Evolutionary conservation across 257 asterid genomes (phyloP).

Genomic region (Fraxinus quadrangulata): DNA sequence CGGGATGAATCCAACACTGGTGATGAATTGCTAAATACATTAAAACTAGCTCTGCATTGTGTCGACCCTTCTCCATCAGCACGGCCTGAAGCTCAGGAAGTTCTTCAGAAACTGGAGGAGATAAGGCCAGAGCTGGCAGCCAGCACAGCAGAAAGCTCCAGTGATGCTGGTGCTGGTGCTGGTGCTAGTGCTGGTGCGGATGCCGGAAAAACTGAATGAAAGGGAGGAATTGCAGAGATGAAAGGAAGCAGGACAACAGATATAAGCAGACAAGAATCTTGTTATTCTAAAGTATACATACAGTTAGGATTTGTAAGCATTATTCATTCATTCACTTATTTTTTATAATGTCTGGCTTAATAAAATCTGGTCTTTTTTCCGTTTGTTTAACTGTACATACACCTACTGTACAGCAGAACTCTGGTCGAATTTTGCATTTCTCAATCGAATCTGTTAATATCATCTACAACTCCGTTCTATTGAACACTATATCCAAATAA

Average conservation of each 20-base stretch:
- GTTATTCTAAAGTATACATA: neutral
- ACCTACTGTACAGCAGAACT: too few species aligned
- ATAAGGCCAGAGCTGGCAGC: conserved; percentile 50
- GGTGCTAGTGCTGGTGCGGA: neutral
- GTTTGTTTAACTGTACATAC: neutral
- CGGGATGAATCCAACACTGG: conserved; percentile 60
- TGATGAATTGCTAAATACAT: conserved; percentile 70
- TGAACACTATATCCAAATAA: too few species aligned
- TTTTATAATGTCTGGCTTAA: neutral
- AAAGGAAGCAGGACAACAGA: neutral
- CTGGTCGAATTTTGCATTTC: too few species aligned
- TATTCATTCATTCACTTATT: neutral
- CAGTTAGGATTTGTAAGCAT: conserved; percentile 2
- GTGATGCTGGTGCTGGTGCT: neutral
- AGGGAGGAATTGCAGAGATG: neutral
- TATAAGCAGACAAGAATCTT: neutral
- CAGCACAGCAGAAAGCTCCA: neutral
- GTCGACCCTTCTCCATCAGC: conserved; percentile 86
- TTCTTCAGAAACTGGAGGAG: conserved; percentile 73
- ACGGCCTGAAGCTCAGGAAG: conserved; percentile 75
- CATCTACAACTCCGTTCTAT: too few species aligned
- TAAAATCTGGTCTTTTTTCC: neutral
- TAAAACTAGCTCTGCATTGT: conserved; percentile 84
- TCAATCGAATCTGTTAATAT: too few species aligned
- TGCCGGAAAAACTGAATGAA: neutral